phyloP scores from a whole-genome alignment of 2,329 filamentous ascomycete genomes.

The Colletotrichum truncatum region DNA sequence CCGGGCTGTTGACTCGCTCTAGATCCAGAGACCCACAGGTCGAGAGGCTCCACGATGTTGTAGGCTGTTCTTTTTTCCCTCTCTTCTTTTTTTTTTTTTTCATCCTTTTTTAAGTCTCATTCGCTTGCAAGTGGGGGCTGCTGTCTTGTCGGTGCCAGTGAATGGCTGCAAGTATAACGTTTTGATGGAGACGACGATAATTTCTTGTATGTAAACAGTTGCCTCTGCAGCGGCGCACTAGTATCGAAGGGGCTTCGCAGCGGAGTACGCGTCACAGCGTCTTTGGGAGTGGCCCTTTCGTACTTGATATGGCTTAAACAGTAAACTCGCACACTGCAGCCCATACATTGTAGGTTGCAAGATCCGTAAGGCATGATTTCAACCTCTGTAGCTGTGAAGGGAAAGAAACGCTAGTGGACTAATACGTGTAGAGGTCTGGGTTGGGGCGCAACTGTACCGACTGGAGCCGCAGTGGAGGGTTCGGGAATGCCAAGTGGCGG shows the following conservation, averaged over 20 bases:
- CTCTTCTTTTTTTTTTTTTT: not conserved
- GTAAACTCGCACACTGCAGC: not conserved
- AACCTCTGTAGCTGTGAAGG: not conserved
- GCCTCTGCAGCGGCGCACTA: constrained; percentile 16
- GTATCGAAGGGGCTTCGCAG: constrained; percentile 12
- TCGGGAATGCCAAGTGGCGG: not conserved
- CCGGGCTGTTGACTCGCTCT: constrained; percentile 29
- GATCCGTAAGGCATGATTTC: not conserved
- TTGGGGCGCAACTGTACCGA: too few relatives aligned
- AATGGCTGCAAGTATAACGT: not conserved
- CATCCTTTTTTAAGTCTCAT: not conserved
- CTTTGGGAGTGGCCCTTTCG: not conserved
- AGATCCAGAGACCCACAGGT: constrained; percentile 10
- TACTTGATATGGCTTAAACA: not conserved
- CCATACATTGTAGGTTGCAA: not conserved
- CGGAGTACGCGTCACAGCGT: constrained; percentile 11
- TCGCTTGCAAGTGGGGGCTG: constrained; percentile 26
- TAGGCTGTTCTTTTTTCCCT: not conserved
- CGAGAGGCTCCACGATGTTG: not conserved
- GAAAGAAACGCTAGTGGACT: not conserved
- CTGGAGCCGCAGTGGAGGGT: not conserved
- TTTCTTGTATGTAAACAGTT: constrained; percentile 22
- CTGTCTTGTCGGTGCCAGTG: not conserved
- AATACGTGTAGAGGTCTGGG: too few relatives aligned
- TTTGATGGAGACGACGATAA: constrained; percentile 24